phyloP scores from a whole-genome alignment of 2,329 filamentous ascomycete genomes.

The Trichoderma sp. region DNA sequence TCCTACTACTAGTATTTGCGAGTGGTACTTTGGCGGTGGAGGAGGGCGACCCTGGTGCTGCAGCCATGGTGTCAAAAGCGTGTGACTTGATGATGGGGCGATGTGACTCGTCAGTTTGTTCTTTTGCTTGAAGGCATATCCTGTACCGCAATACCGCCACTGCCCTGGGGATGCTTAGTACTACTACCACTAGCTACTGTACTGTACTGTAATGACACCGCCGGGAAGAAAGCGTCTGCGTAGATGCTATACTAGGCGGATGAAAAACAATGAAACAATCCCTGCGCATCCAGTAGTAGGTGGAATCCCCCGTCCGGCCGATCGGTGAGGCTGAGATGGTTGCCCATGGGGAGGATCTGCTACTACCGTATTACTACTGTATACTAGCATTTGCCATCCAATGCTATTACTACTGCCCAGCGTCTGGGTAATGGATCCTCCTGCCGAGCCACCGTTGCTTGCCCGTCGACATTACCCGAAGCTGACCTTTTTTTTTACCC shows the following conservation, averaged over 20 bases:
- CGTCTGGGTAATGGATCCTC: neutral
- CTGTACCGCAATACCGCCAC: no score
- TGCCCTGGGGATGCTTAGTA: no score
- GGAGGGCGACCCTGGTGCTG: neutral
- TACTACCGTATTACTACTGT: no score
- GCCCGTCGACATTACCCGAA: neutral
- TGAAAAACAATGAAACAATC: neutral
- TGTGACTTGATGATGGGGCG: neutral
- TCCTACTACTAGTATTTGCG: neutral
- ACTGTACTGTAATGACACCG: neutral
- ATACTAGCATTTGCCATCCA: no score
- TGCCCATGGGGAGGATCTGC: neutral
- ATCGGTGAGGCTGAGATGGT: conserved; percentile 8
- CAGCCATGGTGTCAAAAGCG: neutral
- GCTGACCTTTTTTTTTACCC: neutral
- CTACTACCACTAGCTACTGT: no score
- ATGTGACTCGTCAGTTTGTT: neutral
- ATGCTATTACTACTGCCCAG: no score
- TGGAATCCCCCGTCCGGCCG: neutral
- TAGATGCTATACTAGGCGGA: neutral
- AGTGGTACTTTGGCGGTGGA: neutral
- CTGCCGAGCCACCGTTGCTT: neutral
- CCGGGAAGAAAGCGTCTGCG: neutral
- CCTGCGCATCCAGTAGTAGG: neutral
- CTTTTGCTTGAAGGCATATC: neutral